Conservation (phyloP, 768 basidiomycete genomes). For the Russula emetica region DNA sequence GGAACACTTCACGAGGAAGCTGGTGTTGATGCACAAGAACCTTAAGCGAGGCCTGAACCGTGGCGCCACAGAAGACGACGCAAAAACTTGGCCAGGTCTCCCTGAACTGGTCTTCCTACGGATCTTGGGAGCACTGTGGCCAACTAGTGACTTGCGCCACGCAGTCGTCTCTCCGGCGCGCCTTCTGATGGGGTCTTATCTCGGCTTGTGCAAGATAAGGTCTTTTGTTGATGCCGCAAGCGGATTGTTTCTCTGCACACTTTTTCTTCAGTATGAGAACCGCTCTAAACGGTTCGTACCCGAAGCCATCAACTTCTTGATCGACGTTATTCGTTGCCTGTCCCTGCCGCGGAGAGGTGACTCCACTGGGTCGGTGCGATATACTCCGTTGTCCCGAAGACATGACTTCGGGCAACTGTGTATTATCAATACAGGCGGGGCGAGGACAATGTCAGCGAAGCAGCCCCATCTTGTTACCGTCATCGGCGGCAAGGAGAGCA, state of each 20-base stretch:
- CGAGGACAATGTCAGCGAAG: slow-evolving; percentile 38
- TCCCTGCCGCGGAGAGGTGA: slow-evolving; percentile 61
- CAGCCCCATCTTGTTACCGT: slow-evolving; percentile 49
- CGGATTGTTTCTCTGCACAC: slow-evolving; percentile 84
- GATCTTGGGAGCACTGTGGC: slow-evolving; percentile 79
- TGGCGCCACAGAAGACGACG: slow-evolving; percentile 53
- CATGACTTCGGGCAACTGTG: slow-evolving; percentile 49
- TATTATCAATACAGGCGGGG: slow-evolving; percentile 38
- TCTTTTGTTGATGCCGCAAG: slow-evolving; percentile 70
- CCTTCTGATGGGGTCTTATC: slow-evolving; percentile 86
- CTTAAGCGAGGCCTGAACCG: slow-evolving; percentile 74
- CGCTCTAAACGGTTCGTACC: slow-evolving; percentile 85
- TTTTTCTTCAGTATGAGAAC: slow-evolving; percentile 79
- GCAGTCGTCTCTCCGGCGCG: slow-evolving; percentile 82
- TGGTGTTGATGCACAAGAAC: slow-evolving; percentile 91
- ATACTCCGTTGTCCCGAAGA: slow-evolving; percentile 68
- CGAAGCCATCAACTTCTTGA: slow-evolving; percentile 80
- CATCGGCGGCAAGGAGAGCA: slow-evolving; percentile 35
- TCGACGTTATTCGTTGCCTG: slow-evolving; percentile 67
- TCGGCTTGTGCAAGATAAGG: slow-evolving; percentile 78
- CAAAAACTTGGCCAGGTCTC: slow-evolving; percentile 86
- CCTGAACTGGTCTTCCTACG: slow-evolving; percentile 80
- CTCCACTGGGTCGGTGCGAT: slow-evolving; percentile 50
- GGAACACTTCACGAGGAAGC: slow-evolving; percentile 72
- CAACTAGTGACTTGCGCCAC: slow-evolving; percentile 92